phyloP scores from a whole-genome alignment of 805 yeast genomes.

The Yarrowia sp. region DNA sequence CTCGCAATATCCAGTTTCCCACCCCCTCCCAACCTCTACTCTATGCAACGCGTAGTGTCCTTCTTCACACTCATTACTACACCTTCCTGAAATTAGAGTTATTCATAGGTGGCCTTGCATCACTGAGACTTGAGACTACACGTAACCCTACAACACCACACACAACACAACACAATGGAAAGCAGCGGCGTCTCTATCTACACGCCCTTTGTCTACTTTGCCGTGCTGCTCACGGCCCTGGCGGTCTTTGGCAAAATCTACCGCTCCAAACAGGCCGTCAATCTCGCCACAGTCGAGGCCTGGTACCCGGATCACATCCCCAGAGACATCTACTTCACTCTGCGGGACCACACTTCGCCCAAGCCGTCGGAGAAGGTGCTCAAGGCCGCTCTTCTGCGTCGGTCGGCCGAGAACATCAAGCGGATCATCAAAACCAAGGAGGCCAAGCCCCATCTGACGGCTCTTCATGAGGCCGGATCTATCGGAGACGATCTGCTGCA shows the following conservation, averaged over 20 bases:
- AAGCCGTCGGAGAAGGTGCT: conserved; percentile 75
- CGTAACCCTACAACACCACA: neutral
- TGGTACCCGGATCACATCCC: conserved; percentile 67
- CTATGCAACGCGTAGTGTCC: conserved; percentile 4
- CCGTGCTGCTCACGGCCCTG: conserved; percentile 63
- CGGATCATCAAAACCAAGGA: conserved; percentile 81
- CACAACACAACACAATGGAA: conserved; percentile 32
- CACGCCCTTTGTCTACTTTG: conserved; percentile 77
- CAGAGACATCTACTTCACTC: conserved; percentile 58
- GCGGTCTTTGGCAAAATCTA: conserved; percentile 67
- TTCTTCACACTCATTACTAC: neutral
- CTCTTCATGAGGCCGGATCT: conserved; percentile 80
- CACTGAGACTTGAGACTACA: neutral
- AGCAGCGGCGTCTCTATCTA: conserved; percentile 49
- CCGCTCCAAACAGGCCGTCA: conserved; percentile 50
- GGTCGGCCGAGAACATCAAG: conserved; percentile 86
- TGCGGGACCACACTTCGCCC: conserved; percentile 49
- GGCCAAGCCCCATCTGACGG: conserved; percentile 62
- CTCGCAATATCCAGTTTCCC: too few species aligned
- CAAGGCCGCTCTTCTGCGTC: conserved; percentile 62
- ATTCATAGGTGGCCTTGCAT: conserved; percentile 19
- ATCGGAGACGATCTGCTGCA: conserved; percentile 88
- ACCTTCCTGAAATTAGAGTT: conserved; percentile 3
- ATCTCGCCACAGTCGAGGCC: conserved; percentile 61
- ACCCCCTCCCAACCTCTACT: neutral